Base-by-base conservation (phyloP, 2,329 filamentous ascomycete genomes). In the Paraconiothyrium brasiliense region DNA sequence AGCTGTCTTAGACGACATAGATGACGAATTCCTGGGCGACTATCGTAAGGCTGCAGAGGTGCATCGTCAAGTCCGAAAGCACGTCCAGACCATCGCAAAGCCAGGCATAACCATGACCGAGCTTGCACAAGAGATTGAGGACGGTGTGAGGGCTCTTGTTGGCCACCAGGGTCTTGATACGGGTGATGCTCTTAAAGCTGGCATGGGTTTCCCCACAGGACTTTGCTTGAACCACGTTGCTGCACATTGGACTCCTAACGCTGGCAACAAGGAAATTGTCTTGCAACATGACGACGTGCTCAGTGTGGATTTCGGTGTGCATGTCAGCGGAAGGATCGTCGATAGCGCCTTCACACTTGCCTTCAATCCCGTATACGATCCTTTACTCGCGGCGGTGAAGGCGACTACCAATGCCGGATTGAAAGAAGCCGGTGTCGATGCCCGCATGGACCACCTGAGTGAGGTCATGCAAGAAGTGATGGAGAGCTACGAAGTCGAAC, bases 401-500 rank as follows among this genome's bases (percentile, higher is more conserved):
- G 88, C 88, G 67, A 88, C 87, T 39, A 91, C 89, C 24, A 89
- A 91, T 67, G 87, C 88, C 13, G 94, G 94, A 71, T 86, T 97
- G 70, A 89, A 82, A 83, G 91, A 95, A 84, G 93, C 93, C 9
- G 94, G 94, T 67, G 96, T 97, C 71, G 94, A 97, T 76, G 92
- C 92, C 48, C 89, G 94, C 46, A 89, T 97, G 62, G 89, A 91
- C 65, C 92, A 96, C 71, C 91, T 97, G 62, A 92, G 93, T 65
- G 90, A 85, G 13, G 84, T 86, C n/a, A 94, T 97, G 71, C 93
- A 97, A 80, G 93, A 96, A 80, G 87, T 90, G 2, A 97, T 97
- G 93, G 93, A 97, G 80, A 93, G 90, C 77, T 94, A 94, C 79
- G 93, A 97, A 80, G 87, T 94, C 51, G 90, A 93, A 74, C 85